A percentile compares a stretch with the other conserved stretches of the same genome.
Conservation (phyloP, 1,284 basidiomycete genomes). For the Pseudozyma flocculosa region DNA sequence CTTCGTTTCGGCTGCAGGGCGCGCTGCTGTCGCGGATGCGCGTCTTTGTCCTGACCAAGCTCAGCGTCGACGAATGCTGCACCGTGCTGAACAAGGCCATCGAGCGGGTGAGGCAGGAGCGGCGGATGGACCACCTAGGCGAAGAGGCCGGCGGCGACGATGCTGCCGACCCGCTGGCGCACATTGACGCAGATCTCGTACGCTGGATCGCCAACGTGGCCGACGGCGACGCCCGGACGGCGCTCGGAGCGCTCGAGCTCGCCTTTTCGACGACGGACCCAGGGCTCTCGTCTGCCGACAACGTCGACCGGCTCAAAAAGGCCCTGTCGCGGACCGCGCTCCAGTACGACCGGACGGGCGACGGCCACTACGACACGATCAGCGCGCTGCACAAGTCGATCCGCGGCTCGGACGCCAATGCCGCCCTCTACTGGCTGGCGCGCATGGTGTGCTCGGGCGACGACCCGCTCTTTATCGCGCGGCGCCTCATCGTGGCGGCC, state of each 20-base stretch:
- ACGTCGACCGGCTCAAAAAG: slow-evolving; percentile 28
- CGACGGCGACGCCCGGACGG: slow-evolving; percentile 51
- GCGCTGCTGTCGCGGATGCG: slow-evolving; percentile 76
- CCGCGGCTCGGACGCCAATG: slow-evolving; percentile 74
- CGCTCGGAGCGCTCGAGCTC: slow-evolving; percentile 46
- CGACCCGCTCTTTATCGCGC: slow-evolving; percentile 80
- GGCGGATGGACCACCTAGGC: neutral
- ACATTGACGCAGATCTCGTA: slow-evolving; percentile 44
- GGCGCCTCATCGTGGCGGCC: slow-evolving; percentile 78
- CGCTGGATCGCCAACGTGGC: slow-evolving; percentile 49
- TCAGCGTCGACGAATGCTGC: slow-evolving; percentile 35
- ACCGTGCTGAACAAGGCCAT: slow-evolving; percentile 37
- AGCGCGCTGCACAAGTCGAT: slow-evolving; percentile 82
- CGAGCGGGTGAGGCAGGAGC: slow-evolving; percentile 15
- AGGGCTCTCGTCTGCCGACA: slow-evolving; percentile 5
- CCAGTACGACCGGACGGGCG: slow-evolving; percentile 54
- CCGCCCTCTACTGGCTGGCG: slow-evolving; percentile 77
- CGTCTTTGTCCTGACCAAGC: slow-evolving; percentile 56
- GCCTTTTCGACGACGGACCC: slow-evolving; percentile 41
- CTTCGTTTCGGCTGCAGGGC: slow-evolving; percentile 73
- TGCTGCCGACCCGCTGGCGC: slow-evolving; percentile 39
- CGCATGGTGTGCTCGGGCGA: slow-evolving; percentile 67
- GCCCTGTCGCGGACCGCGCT: slow-evolving; percentile 41
- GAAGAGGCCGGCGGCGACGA: neutral
- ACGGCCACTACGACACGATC: slow-evolving; percentile 75